Conservation (phyloP, 2,329 filamentous ascomycete species). For the Paraphaeosphaeria minitans region DNA sequence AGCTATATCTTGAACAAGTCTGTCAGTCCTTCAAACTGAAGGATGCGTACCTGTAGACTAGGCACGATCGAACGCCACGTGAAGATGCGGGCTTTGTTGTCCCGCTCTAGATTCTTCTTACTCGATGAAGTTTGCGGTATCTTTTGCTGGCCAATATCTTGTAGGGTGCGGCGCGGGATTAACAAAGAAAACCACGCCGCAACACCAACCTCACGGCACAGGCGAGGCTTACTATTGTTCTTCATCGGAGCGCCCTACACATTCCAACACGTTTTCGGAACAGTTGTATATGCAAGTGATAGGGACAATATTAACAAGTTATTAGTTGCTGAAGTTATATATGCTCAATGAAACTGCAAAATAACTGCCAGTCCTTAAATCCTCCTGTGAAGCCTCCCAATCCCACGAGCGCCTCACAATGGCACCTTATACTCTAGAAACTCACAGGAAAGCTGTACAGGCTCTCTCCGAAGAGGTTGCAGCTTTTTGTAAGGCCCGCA, state of each 20-base stretch:
- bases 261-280: neutral
- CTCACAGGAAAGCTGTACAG: conserved; percentile 34
- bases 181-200: neutral
- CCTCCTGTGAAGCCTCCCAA: neutral
- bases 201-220: neutral
- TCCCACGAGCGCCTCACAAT: neutral
- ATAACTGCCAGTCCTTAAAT: neutral
- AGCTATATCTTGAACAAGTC: neutral
- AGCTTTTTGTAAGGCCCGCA: conserved; percentile 50
- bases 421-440: conserved; percentile 4
- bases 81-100: neutral
- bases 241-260: neutral
- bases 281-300: neutral
- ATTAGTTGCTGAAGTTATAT: neutral
- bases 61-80: neutral
- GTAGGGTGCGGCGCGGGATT: neutral
- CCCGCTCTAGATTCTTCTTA: neutral
- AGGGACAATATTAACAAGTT: neutral
- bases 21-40: neutral
- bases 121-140: neutral
- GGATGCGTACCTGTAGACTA: neutral
- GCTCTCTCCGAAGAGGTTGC: conserved; percentile 50
- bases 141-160: neutral
- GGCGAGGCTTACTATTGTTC: conserved; percentile 5
- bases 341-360: neutral